phyloP scores from a whole-genome alignment of 495 filamentous ascomycete genomes.

The Neurospora sp. region DNA sequence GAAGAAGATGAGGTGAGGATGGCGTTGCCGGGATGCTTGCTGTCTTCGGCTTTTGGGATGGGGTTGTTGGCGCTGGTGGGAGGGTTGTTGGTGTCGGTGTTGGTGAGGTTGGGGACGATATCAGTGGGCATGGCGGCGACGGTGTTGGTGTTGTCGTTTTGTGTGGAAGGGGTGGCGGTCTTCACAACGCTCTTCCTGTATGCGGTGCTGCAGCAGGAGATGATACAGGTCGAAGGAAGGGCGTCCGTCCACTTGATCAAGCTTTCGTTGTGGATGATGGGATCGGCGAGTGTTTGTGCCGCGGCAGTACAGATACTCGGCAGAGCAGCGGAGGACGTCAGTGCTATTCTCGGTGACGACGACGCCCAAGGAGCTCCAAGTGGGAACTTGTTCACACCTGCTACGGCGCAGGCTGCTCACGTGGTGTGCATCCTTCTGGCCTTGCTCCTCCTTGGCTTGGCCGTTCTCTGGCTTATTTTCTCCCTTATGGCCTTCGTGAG shows the following conservation, averaged over 20 bases:
- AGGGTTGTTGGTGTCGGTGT: not conserved
- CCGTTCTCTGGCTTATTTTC: conserved; percentile 1
- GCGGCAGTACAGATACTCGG: conserved; percentile 6
- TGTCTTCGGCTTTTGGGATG: not conserved
- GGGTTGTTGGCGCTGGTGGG: conserved; percentile 2
- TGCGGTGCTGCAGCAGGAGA: conserved; percentile 6
- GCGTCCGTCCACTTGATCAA: conserved; percentile 3
- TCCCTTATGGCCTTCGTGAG: not conserved
- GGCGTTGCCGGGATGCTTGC: not conserved
- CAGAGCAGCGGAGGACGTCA: not conserved
- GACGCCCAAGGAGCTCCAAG: not conserved
- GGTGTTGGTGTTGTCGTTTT: conserved; percentile 4
- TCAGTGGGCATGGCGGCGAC: not conserved
- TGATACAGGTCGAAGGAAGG: conserved; percentile 7
- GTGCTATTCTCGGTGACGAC: not conserved
- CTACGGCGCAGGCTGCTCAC: not conserved
- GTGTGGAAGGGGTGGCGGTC: not conserved
- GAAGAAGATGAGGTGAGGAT: conserved; percentile 2
- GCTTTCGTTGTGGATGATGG: conserved; percentile 4
- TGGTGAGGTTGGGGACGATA: not conserved
- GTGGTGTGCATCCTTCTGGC: conserved; percentile 3
- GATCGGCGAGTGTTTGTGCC: conserved; percentile 5
- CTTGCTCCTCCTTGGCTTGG: conserved; percentile 6
- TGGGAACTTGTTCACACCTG: not conserved
- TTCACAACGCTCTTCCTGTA: conserved; percentile 1